A percentile compares a stretch with the other conserved stretches of the same genome.
These are phyloP conservation scores for Lachnum nothofagi DNA, from an alignment of 2,329 filamentous ascomycete genomes.

Conservation along the genomic window DNA sequence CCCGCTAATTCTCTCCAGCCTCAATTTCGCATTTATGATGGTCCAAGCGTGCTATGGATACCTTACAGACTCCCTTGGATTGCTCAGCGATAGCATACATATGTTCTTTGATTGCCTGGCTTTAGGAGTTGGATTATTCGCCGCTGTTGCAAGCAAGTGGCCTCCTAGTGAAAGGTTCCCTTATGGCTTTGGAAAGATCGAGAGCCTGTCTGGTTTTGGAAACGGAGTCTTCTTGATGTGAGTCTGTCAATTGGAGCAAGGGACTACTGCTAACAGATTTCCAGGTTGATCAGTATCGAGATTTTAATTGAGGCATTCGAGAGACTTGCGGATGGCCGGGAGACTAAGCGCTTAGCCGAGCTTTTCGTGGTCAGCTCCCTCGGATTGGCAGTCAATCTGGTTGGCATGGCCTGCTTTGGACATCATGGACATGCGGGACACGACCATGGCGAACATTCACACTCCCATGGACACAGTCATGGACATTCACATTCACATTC, in stretches of 20 bases:
- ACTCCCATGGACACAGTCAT: slow-evolving; percentile 25
- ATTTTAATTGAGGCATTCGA: slow-evolving; percentile 95
- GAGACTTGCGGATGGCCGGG: slow-evolving; percentile 73
- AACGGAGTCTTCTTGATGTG: slow-evolving; percentile 93
- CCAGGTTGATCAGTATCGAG: slow-evolving; percentile 86
- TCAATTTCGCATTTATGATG: slow-evolving; percentile 93
- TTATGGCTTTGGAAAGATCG: slow-evolving; percentile 94
- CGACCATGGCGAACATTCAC: slow-evolving; percentile 34
- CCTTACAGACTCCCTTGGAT: slow-evolving; percentile 82
- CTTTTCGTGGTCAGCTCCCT: slow-evolving; percentile 82
- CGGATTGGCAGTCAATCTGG: slow-evolving; percentile 82
- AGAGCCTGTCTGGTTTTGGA: slow-evolving; percentile 91
- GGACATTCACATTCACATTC: slow-evolving; percentile 14
- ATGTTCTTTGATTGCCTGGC: slow-evolving; percentile 99
- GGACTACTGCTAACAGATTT: slow-evolving; percentile 15
- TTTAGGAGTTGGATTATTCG: slow-evolving; percentile 81
- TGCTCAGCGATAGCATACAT: slow-evolving; percentile 97
- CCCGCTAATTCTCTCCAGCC: slow-evolving; percentile 43
- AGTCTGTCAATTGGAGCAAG: slow-evolving; percentile 29
- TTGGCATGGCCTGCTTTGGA: slow-evolving; percentile 60
- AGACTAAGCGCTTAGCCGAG: slow-evolving; percentile 80
- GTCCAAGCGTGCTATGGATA: slow-evolving; percentile 94
- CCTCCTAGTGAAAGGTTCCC: slow-evolving; percentile 83
- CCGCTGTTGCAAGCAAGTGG: slow-evolving; percentile 95
- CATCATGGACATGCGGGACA: slow-evolving; percentile 44